Evolutionary conservation across 805 yeast species (phyloP), one percentile per base, ranked within the genome.

Genomic region (Sugiyamaella chiloensis): DNA sequence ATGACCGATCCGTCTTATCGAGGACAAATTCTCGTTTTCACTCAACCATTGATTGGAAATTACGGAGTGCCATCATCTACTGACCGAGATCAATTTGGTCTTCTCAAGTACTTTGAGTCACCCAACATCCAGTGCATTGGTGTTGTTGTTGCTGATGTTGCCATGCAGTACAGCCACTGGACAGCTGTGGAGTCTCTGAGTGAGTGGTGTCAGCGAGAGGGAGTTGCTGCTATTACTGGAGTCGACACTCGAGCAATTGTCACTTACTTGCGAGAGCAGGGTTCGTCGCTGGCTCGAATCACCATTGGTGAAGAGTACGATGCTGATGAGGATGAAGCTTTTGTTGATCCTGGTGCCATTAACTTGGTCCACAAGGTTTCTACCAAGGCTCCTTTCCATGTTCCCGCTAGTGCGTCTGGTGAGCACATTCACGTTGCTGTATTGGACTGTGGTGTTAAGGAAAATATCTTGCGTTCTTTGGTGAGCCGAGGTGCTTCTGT

Each of bases 1-100:
- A 89, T 93, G 95, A 93, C 99, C 19, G 99, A 93, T 68, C 99
- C 99, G 31, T 89, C 97, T 5, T 93, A 93, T 69, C 83, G 82
- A 60, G 99, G 99, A 44, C 99, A 93, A 73, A 93, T 93, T 58
- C 79, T 93, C 57, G 95, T 93, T 52, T 87, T 93, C 71, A 93
- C 99, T 5, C 97, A 89, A 69, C 99, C 99, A 19, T 76, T 93
- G 63, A 88, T 93, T 61, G 99, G 99, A 56, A 93, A 93, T 70
- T 93, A 93, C 69, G 99, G 99, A 69, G 99, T 93, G 27, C 99
- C 99, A 21, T 83, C 93, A 0, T 81, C 86, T 24, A 73, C 78
- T 5, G 83, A 74, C 19, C 83, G 84, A 62, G 99, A 93, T 68
- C 81, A 88, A 67, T 90, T 70, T 71, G 87, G 87, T 58, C 72